Base-by-base conservation (phyloP, 129 eudicot species). In the Chrysanthemum seticuspe region DNA sequence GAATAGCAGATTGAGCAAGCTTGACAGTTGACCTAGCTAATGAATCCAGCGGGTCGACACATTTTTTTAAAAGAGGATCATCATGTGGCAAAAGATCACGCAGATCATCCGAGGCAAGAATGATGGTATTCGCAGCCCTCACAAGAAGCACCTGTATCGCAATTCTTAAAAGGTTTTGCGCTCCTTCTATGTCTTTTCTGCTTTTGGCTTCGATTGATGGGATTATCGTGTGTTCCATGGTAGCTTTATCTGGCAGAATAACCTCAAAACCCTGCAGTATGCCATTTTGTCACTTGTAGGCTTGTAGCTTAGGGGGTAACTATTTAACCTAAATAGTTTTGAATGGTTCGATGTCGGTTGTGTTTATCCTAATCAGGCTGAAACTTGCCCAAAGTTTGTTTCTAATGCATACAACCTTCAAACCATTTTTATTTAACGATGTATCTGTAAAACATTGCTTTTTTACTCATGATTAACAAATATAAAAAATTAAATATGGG, bases 41-140 rank as follows among this genome's bases (percentile, higher is more conserved):
- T 6, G 93, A 86, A 85, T 92, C 96, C 81, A 86, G 49, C 2
- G 96, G 96, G 70, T 87, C 92, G n/a, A 89, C 27, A 56, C 98
- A 89, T 80, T 80, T 87, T 76, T 65, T 89, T 63, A 81, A 79
- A 59, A 87, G 81, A 67, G 95, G 98, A 74, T 89, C 95, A 75
- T 89, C 83, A 3, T 23, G 74, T 16, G 98, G 89, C 78, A 87
- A 82, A 65, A 89, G 81, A 34, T 44, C 78, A 34, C 66, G 77
- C 65, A 87, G 23, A 54, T 87, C 67, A 62, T 89, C 88, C 10
- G 85, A 85, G 59, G 94, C 94, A 27, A 92, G 83, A 59, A 87
- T 76, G 44, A 89, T 77, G 53, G 75, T 80, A 67, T 89, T 89
- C 45, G 82, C 91, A 40, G 87, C 89, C 68, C 84, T 87, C 27